These are phyloP conservation scores for Capsicum pubescens DNA, from an alignment of 257 asterid species.

Conservation along the genomic window DNA sequence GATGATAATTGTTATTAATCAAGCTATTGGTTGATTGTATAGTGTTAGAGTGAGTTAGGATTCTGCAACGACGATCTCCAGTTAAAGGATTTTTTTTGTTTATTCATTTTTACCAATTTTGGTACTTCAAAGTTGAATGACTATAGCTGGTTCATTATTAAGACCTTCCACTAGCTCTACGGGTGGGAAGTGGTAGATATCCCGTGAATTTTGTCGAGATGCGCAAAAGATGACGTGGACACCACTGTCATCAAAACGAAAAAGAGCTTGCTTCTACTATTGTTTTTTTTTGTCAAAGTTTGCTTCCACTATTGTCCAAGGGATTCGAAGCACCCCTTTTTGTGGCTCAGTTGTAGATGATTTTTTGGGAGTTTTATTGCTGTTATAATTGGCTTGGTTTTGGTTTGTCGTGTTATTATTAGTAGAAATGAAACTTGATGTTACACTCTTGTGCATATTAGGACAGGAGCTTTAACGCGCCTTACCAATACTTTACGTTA, in stretches of 20 bases:
- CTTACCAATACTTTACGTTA: not conserved
- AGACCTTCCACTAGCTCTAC: too few species aligned
- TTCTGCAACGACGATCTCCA: not conserved
- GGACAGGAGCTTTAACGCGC: not conserved
- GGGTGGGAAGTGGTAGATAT: too few species aligned
- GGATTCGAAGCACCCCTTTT: not conserved
- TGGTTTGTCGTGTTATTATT: not conserved
- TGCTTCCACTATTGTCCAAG: not conserved
- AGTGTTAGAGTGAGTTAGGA: slow-evolving; percentile 2
- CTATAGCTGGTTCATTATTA: not conserved
- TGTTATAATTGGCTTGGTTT: not conserved
- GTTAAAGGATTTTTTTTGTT: not conserved
- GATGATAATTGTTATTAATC: slow-evolving; percentile 8
- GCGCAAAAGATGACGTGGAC: too few species aligned
- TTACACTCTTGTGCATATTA: not conserved
- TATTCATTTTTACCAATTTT: not conserved
- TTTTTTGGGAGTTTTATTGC: not conserved
- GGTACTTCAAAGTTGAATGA: slow-evolving; percentile 6
- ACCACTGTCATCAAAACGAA: too few species aligned
- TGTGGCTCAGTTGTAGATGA: not conserved
- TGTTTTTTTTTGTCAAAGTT: too few species aligned
- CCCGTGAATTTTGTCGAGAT: too few species aligned
- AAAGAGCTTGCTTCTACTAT: not conserved
- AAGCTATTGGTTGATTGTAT: not conserved
- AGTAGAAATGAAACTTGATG: not conserved